These are phyloP conservation scores for Fonsecaea nubica DNA, from an alignment of 2,329 filamentous ascomycete genomes.

Conservation along the genomic window DNA sequence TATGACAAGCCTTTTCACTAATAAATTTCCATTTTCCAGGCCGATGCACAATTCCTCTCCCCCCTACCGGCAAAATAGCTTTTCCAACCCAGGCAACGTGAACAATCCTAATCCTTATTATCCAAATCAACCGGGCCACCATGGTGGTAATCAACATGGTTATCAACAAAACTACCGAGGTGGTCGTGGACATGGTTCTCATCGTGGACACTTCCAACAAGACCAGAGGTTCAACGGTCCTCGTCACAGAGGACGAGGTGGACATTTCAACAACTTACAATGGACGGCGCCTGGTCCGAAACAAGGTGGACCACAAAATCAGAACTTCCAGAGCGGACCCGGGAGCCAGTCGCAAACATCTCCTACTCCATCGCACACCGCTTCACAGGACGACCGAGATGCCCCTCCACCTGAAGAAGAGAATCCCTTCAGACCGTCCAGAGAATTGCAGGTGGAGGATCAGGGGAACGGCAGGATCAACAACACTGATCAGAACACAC, in stretches of 20 bases:
- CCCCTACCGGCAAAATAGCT: slow-evolving; percentile 64
- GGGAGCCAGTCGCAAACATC: slow-evolving; percentile 46
- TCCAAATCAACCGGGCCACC: slow-evolving; percentile 54
- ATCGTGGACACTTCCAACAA: slow-evolving; percentile 62
- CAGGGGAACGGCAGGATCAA: slow-evolving; percentile 62
- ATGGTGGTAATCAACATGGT: slow-evolving; percentile 63
- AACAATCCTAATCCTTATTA: slow-evolving; percentile 63
- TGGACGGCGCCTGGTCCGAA: slow-evolving; percentile 69
- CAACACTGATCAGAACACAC: slow-evolving; percentile 61
- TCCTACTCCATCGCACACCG: slow-evolving; percentile 42
- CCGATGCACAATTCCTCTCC: slow-evolving; percentile 66
- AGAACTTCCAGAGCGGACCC: slow-evolving; percentile 50
- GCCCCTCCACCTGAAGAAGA: slow-evolving; percentile 59
- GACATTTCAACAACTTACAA: slow-evolving; percentile 71
- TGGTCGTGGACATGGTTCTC: slow-evolving; percentile 59
- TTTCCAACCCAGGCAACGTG: slow-evolving; percentile 57
- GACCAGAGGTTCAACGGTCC: slow-evolving; percentile 39
- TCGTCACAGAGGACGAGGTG: slow-evolving; percentile 58
- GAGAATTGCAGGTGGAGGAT: slow-evolving; percentile 71
- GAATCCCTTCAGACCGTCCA: slow-evolving; percentile 67
- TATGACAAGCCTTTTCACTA: slow-evolving; percentile 23
- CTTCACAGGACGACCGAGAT: slow-evolving; percentile 46
- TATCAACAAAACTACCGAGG: slow-evolving; percentile 60
- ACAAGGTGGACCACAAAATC: slow-evolving; percentile 46
- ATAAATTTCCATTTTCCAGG: slow-evolving; percentile 44